Percentiles rank a stretch among this genome's conserved stretches.
Conservation (phyloP, 129 eudicot genomes). For the Rutidosis leptorrhynchoides region DNA sequence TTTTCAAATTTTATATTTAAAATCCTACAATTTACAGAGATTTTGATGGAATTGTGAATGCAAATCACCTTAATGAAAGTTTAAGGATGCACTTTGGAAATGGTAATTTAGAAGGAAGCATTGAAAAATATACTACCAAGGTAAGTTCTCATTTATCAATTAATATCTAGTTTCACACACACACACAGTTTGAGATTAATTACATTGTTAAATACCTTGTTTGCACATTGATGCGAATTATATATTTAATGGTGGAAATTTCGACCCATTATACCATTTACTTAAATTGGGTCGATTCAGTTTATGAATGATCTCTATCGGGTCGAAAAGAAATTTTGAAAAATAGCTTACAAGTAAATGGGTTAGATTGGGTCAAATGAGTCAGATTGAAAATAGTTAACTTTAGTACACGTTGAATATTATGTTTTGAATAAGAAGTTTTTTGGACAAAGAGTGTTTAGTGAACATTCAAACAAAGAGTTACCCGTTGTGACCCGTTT, state of each 20-base stretch:
- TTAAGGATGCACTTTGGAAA: conserved; percentile 51
- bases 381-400: not conserved
- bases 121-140: conserved; percentile 35
- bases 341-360: not conserved
- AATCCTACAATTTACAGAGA: conserved; percentile 39
- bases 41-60: conserved; percentile 42
- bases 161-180: not conserved
- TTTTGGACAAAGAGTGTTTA: not conserved
- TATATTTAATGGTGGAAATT: not conserved
- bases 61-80: conserved; percentile 42
- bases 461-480: not conserved
- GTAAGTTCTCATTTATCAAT: conserved; percentile 44
- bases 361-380: not conserved
- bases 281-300: not conserved
- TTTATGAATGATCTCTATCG: not conserved
- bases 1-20: conserved; percentile 3
- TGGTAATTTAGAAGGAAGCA: conserved; percentile 38
- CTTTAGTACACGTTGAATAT: not conserved
- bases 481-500: not conserved
- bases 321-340: not conserved
- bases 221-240: not conserved
- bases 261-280: not conserved
- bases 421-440: not conserved
- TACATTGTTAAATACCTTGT: not conserved
- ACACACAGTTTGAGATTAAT: not conserved